These are phyloP conservation scores for Chlamydomonas reinhardtii DNA, from an alignment of 163 green algal genomes.

Conservation along the genomic window DNA sequence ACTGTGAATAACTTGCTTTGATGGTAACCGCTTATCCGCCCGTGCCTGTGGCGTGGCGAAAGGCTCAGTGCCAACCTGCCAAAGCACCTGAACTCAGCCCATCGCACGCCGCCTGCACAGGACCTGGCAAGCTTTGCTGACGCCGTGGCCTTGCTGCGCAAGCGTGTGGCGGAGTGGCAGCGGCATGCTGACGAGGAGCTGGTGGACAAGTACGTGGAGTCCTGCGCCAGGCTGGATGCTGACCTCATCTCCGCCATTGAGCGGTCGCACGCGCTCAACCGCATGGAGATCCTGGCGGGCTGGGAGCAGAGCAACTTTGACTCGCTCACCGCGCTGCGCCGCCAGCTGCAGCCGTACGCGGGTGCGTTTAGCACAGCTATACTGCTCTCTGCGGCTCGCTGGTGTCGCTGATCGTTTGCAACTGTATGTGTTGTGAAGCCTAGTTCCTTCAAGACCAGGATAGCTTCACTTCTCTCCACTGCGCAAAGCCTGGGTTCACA, in stretches of 20 bases:
- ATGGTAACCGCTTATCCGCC: no score
- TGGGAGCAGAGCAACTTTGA: conserved; percentile 54
- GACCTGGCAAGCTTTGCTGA: conserved; percentile 19
- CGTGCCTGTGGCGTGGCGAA: no score
- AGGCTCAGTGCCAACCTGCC: no score
- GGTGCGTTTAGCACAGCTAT: conserved; percentile 9
- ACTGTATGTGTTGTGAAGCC: no score
- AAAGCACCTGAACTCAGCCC: no score
- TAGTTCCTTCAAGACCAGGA: no score
- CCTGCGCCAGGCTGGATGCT: conserved; percentile 14
- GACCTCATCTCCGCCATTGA: conserved; percentile 38
- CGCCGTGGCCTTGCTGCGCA: background rate
- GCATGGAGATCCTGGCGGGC: conserved; percentile 50
- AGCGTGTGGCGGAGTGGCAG: conserved; percentile 35
- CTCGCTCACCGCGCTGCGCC: conserved; percentile 6
- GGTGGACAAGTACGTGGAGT: conserved; percentile 43
- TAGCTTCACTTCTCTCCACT: no score
- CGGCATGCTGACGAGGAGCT: conserved; percentile 28
- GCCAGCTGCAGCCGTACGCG: conserved; percentile 50
- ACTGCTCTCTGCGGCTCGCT: no score
- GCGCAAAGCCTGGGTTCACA: no score
- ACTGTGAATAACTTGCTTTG: no score
- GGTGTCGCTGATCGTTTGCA: background rate
- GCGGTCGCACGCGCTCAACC: conserved; percentile 37
- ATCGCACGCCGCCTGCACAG: background rate